Conservation (phyloP, 768 basidiomycete species). For the Mycena amicta region DNA sequence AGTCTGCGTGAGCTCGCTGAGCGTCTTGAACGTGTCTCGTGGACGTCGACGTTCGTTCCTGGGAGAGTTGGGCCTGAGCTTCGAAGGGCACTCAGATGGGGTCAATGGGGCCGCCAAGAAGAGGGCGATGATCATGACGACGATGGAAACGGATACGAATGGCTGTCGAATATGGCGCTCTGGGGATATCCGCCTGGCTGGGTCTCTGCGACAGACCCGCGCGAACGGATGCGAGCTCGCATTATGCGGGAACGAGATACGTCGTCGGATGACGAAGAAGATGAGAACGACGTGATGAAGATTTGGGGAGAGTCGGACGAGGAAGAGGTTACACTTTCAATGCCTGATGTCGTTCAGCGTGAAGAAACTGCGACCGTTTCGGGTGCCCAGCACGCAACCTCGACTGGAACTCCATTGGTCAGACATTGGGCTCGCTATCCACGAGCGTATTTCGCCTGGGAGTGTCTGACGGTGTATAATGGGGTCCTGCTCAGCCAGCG, state of each 20-base stretch:
- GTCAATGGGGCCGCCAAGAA: slow-evolving; percentile 50
- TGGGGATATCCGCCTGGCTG: slow-evolving; percentile 86
- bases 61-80: slow-evolving; percentile 17
- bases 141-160: slow-evolving; percentile 34
- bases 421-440: slow-evolving; percentile 17
- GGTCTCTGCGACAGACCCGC: slow-evolving; percentile 55
- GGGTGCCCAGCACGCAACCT: no score
- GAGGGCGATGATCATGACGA: slow-evolving; percentile 41
- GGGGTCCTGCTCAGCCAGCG: slow-evolving; percentile 37
- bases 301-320: slow-evolving; percentile 20
- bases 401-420: no score
- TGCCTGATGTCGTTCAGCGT: background rate
- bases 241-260: slow-evolving; percentile 45
- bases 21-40: slow-evolving; percentile 56
- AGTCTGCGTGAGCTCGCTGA: slow-evolving; percentile 45
- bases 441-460: slow-evolving; percentile 19
- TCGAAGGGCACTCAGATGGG: slow-evolving; percentile 22
- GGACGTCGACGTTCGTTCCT: slow-evolving; percentile 15
- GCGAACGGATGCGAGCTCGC: slow-evolving; percentile 45
- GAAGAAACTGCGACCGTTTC: slow-evolving; percentile 1
- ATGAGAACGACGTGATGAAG: slow-evolving; percentile 36
- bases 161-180: slow-evolving; percentile 63
- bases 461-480: slow-evolving; percentile 24
- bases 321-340: slow-evolving; percentile 10
- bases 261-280: slow-evolving; percentile 33